Evolutionary conservation across 331 rosid genomes (phyloP).

Genomic region (Spiraea crenata): DNA sequence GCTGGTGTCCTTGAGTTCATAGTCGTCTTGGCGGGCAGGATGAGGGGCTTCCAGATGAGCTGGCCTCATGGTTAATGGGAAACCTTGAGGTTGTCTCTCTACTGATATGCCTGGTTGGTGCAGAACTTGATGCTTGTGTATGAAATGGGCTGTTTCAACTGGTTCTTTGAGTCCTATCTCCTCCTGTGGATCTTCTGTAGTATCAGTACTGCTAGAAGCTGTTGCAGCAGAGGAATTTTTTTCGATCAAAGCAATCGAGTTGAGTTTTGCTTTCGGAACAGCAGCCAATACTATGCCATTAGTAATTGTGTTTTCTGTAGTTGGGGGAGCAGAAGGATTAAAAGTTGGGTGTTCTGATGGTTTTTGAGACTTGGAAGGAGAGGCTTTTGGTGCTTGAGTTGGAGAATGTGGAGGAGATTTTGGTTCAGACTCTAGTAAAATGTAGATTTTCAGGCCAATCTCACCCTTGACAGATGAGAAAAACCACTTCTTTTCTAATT

Average conservation of each 20-base stretch:
- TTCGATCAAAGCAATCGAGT: constrained; percentile 10
- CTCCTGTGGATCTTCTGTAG: constrained; percentile 26
- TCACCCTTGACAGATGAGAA: constrained; percentile 69
- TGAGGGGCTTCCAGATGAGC: constrained; percentile 32
- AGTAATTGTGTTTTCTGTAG: constrained; percentile 23
- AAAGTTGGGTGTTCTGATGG: constrained; percentile 1
- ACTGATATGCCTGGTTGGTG: constrained; percentile 47
- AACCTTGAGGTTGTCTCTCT: constrained; percentile 47
- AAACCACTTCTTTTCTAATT: constrained; percentile 56
- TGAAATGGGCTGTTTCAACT: constrained; percentile 25
- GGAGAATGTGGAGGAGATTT: constrained; percentile 14
- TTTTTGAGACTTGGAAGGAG: constrained; percentile 31
- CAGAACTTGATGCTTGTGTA: constrained; percentile 47
- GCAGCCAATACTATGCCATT: constrained; percentile 26
- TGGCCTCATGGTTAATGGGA: constrained; percentile 46
- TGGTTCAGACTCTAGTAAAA: constrained; percentile 36
- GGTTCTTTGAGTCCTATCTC: constrained; percentile 26
- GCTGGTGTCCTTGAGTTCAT: constrained; percentile 59
- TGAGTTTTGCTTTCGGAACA: constrained; percentile 26
- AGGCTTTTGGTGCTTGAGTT: constrained; percentile 16
- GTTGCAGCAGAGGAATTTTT: constrained; percentile 17
- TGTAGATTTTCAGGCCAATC: constrained; percentile 65
- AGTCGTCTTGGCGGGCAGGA: constrained; percentile 38
- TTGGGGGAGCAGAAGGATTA: constrained; percentile 18
- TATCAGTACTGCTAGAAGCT: constrained; percentile 19